Evolutionary conservation across 2,329 filamentous ascomycete species (phyloP), one percentile per base, ranked within the genome.

Genomic region (Ophiostoma piceae): DNA sequence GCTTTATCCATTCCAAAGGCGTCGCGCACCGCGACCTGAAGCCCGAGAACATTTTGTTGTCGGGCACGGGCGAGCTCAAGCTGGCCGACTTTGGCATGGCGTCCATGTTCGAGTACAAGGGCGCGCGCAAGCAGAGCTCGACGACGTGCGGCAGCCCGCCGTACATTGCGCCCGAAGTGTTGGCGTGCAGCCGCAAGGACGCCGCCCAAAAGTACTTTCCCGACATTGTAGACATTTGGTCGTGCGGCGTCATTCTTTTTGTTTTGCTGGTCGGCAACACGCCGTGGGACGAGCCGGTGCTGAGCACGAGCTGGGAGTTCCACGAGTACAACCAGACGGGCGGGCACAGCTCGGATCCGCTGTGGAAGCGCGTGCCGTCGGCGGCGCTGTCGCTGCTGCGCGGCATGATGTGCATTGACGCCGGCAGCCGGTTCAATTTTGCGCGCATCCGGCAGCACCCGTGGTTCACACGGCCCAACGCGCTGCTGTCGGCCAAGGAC

Each of bases 81-180:
- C 87, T 99, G 69, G 95, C 95, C 14, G 95, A 99, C 78, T 99
- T 99, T 82, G 95, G 95, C 54, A 89, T 99, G 79, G 94, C 96
- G 7, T 95, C 93, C 32, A 86, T 98, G 79, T 99, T 97, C 76
- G 88, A 94, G 79, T 93, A 96, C 80, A 92, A 94, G 75, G 93
- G 93, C 11, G 86, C 89, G 75, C 86, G 87, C 73, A 96, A 97
- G 79, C 82, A 89, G 72, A 96, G 92, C 77, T 88, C 89, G 16
- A 97, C 94, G 2, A 90, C 98, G 74, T 99, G 95, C 77, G 95
- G 95, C 7, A 97, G 93, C 75, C 95, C 95, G 26, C 95, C 95
- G 0, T 99, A 99, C 76, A 97, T 99, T 76, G 95, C 95, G 0
- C 95, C 96, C 0, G 95, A 99, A 79, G 95, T 99, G 37, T 82